A percentile compares a stretch with the other conserved stretches of the same genome.
Evolutionary conservation across 2,329 filamentous ascomycete genomes (phyloP).

Genomic region (Pseudogymnoascus sp.): DNA sequence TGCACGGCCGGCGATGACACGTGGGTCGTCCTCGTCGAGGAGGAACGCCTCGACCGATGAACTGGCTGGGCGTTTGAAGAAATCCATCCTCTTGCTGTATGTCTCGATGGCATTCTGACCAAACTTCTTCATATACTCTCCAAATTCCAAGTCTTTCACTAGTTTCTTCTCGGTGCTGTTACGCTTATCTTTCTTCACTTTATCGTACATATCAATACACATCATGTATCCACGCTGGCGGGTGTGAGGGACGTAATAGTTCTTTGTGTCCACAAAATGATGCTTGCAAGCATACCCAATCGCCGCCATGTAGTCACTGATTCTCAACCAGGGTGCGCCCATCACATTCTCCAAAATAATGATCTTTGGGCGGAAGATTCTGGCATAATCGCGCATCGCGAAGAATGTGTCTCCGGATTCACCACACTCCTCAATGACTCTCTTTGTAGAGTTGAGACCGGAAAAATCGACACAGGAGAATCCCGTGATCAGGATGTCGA

Average conservation of each 20-base stretch:
- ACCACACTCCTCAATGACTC: conserved; percentile 43
- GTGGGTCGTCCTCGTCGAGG: conserved; percentile 41
- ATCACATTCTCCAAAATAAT: conserved; percentile 66
- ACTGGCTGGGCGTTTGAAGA: conserved; percentile 44
- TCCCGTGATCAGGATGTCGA: conserved; percentile 62
- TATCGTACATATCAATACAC: conserved; percentile 38
- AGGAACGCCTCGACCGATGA: conserved; percentile 55
- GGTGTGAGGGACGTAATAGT: conserved; percentile 67
- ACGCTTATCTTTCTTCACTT: conserved; percentile 19
- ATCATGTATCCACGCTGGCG: conserved; percentile 51
- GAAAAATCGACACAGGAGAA: conserved; percentile 74
- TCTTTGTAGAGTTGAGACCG: conserved; percentile 47
- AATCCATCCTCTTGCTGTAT: conserved; percentile 8
- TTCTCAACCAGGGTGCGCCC: conserved; percentile 45
- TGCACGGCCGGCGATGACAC: conserved; percentile 42
- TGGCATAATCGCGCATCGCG: conserved; percentile 49
- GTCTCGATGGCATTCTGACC: neutral
- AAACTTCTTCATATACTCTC: conserved; percentile 6
- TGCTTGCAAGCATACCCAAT: conserved; percentile 47
- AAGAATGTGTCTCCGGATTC: conserved; percentile 59
- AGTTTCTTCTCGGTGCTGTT: conserved; percentile 36
- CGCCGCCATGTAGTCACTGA: conserved; percentile 16
- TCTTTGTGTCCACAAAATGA: conserved; percentile 54
- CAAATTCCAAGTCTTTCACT: conserved; percentile 28
- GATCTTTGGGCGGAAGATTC: conserved; percentile 47